A percentile compares a stretch with the other conserved stretches of the same genome.
These are phyloP conservation scores for Penicillium waksmanii DNA, from an alignment of 495 filamentous ascomycete genomes.

Conservation along the genomic window DNA sequence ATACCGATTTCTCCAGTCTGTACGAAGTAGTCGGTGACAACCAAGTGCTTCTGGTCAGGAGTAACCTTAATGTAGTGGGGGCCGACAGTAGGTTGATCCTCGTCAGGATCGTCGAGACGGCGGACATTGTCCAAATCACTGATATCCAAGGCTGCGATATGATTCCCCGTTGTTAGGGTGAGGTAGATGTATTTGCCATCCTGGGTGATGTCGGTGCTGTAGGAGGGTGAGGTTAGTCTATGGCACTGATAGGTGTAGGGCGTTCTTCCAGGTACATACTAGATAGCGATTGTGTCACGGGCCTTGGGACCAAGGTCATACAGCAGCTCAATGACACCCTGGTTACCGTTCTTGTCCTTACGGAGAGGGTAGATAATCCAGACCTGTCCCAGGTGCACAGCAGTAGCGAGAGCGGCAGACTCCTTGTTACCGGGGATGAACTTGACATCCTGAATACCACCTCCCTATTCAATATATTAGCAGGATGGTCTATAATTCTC, in stretches of 20 bases:
- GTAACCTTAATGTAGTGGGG: slow-evolving; percentile 69
- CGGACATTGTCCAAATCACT: slow-evolving; percentile 61
- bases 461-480: slow-evolving; percentile 38
- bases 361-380: slow-evolving; percentile 69
- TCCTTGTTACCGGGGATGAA: slow-evolving; percentile 66
- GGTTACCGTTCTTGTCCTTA: slow-evolving; percentile 54
- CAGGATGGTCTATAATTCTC: neutral
- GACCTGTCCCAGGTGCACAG: slow-evolving; percentile 63
- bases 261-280: slow-evolving; percentile 31
- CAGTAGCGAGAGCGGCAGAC: slow-evolving; percentile 61
- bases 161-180: slow-evolving; percentile 64
- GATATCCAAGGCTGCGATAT: slow-evolving; percentile 67
- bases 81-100: slow-evolving; percentile 60
- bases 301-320: slow-evolving; percentile 62
- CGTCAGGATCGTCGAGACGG: slow-evolving; percentile 62
- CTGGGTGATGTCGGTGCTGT: slow-evolving; percentile 58
- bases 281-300: slow-evolving; percentile 61
- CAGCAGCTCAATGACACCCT: slow-evolving; percentile 58
- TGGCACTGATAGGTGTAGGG: too few relatives aligned
- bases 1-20: slow-evolving; percentile 64
- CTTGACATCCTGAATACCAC: slow-evolving; percentile 67
- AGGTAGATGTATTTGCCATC: slow-evolving; percentile 64
- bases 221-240: slow-evolving; percentile 10
- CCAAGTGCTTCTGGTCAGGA: slow-evolving; percentile 64
- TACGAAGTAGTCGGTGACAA: slow-evolving; percentile 68